Evolutionary conservation across 129 eudicot species (phyloP), one percentile per base, ranked within the genome.

Genomic region (Centrapalus pauciflorus): DNA sequence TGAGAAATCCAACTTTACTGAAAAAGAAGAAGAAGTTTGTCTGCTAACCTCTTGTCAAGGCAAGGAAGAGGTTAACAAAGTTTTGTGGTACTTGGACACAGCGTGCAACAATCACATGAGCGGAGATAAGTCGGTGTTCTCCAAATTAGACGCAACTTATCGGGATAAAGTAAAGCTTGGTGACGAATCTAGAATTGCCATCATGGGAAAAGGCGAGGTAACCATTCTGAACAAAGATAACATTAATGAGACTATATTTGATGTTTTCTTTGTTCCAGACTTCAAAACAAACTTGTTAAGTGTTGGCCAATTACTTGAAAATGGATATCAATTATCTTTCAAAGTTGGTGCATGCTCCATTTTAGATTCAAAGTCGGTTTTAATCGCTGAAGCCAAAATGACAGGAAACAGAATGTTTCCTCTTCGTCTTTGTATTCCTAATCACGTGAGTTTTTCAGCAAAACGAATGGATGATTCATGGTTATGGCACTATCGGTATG

Each of bases 81-180:
- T 37, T 4, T 10, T 37, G 3, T 69, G 75, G 75, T 69, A 55
- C 21, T 0, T 69, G 9, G 66, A 69, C 19, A 55, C 40, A 0
- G 54, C 64, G 4, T 52, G 52, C 28, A 33, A 35, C 23, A 54
- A 68, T 5, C 64, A 68, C 29, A 69, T 69, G 66, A 55, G 43
- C 21, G 75, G 56, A 8, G 26, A 13, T 10, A 69, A 37, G 17
- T 23, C 32, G 7, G 20, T 32, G 5, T 69, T 69, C 28, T 17
- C 24, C 10, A 7, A 24, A 2, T 27, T 69, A 10, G 49, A 69
- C 38, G 66, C 55, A 38, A 14, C 9, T 0, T 33, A 12, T 21
- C 46, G 28, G 3, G 5, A 11, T 12, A 38, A 12, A 0, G 66
- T 69, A 19, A 23, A 23, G 12, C 38, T 69, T 38, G 66, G 56